Base-by-base conservation (phyloP, 495 filamentous ascomycete genomes). In the Delitschia confertaspora region DNA sequence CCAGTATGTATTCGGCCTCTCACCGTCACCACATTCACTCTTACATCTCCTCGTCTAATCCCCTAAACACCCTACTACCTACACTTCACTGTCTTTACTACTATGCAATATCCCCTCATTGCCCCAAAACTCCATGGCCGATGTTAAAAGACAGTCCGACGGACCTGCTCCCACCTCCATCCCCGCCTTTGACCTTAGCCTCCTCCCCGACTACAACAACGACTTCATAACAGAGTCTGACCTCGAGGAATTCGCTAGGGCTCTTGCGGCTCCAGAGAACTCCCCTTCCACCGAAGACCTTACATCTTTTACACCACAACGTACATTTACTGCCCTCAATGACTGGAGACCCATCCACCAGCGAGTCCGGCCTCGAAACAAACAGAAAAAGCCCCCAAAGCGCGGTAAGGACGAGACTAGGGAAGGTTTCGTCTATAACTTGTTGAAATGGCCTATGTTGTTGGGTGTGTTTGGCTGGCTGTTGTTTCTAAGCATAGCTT, bases 371-470 rank as follows among this genome's bases (percentile, higher is more conserved):
- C 58, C 55, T 34, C 47, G 57, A 14, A 57, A 48, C 50, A 62
- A 60, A 38, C 33, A 45, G 32, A 60, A 59, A 33, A 59, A 57
- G 37, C 51, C 59, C 31, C 45, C 55, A 13, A 40, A 49, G 14
- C 42, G 65, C 3, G 65, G 78, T 38, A 84, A 77, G 48, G 91
- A 98, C 60, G 91, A 98, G 64, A 95, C 89, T 2, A 69, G 91
- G 35, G 91, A 98, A 65, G 91, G 91, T 0, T 85, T 88, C 53
- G 71, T 93, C 10, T 96, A 98, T 60, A 73, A 71, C 1, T 57
- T 96, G 19, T 66, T 94, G 33, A 93, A 95, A 61, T 95, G 88
- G 85, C 93, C 91, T 4, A 73, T 98, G 45, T 66, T 98, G 21
- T 53, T 84, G 13, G 65, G 80, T 21, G 88, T 95, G 0, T 70